Percentiles rank a stretch among this genome's conserved stretches.
These are phyloP conservation scores for Yarrowia galli DNA, from an alignment of 1,139 yeast species.

Conservation along the genomic window DNA sequence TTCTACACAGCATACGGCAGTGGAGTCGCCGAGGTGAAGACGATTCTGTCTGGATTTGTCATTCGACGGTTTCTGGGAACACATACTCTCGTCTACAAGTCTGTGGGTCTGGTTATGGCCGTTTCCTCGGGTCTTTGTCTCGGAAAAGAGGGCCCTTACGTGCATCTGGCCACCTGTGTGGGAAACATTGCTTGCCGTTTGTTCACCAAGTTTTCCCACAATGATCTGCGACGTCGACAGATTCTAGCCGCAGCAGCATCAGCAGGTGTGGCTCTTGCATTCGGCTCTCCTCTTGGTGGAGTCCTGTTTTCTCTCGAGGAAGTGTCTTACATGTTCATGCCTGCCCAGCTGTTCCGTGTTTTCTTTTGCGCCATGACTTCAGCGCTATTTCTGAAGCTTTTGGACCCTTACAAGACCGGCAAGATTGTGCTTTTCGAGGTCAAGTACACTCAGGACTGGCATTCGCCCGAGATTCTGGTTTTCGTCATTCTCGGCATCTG, in stretches of 20 bases:
- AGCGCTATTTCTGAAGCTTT: constrained; percentile 61
- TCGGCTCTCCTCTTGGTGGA: constrained; percentile 75
- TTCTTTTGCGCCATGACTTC: constrained; percentile 69
- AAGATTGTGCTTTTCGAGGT: constrained; percentile 67
- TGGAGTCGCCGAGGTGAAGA: constrained; percentile 68
- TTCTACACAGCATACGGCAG: constrained; percentile 67
- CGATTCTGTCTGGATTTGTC: constrained; percentile 49
- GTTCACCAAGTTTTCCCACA: constrained; percentile 59
- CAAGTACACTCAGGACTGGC: constrained; percentile 64
- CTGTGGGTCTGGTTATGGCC: constrained; percentile 61
- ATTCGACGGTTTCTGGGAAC: constrained; percentile 62
- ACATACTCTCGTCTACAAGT: constrained; percentile 61
- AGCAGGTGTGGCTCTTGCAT: constrained; percentile 75
- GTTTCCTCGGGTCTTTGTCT: constrained; percentile 71
- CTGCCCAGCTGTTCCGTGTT: constrained; percentile 64
- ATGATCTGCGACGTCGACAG: constrained; percentile 64
- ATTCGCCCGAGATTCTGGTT: constrained; percentile 56
- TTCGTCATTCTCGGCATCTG: constrained; percentile 61
- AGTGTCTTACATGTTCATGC: constrained; percentile 65
- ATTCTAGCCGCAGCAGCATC: constrained; percentile 69
- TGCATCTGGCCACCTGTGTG: constrained; percentile 71
- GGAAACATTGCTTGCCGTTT: constrained; percentile 65
- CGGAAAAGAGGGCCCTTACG: constrained; percentile 79
- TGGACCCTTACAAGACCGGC: constrained; percentile 70
- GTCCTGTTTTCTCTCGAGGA: constrained; percentile 71